Conservation (phyloP, 2,329 filamentous ascomycete genomes). For the Anisogramma anomala region DNA sequence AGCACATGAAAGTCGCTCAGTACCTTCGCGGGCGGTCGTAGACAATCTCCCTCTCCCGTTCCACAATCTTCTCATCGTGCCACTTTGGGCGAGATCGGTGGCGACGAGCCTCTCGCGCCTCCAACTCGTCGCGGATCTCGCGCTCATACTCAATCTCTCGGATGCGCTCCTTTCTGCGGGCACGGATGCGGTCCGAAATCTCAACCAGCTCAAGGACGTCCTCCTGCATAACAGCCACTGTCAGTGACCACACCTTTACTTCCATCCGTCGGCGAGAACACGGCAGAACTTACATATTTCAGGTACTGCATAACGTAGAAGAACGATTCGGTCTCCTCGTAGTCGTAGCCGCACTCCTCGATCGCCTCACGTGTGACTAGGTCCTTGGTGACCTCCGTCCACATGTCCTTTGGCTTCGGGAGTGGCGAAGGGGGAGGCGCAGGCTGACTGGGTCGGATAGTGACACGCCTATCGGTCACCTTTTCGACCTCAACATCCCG, state of each 20-base stretch:
- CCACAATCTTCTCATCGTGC: slow-evolving; percentile 41
- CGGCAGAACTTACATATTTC: slow-evolving; percentile 59
- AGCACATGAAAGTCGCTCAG: not conserved
- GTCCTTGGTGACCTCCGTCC: slow-evolving; percentile 96
- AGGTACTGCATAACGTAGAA: slow-evolving; percentile 93
- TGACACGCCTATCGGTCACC: slow-evolving; percentile 38
- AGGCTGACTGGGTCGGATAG: slow-evolving; percentile 26
- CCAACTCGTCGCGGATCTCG: slow-evolving; percentile 41
- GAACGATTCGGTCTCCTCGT: slow-evolving; percentile 78
- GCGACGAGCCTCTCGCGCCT: slow-evolving; percentile 24
- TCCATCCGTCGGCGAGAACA: not conserved
- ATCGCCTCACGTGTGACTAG: slow-evolving; percentile 79
- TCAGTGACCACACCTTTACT: slow-evolving; percentile 21
- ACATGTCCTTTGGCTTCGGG: slow-evolving; percentile 53
- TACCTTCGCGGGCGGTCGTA: slow-evolving; percentile 35
- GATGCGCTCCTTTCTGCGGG: slow-evolving; percentile 40
- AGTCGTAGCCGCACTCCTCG: slow-evolving; percentile 72
- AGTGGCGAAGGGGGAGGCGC: slow-evolving; percentile 24
- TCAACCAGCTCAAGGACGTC: slow-evolving; percentile 78
- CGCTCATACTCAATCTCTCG: slow-evolving; percentile 49
- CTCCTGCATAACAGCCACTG: slow-evolving; percentile 51
- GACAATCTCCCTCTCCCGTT: slow-evolving; percentile 56
- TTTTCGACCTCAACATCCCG: slow-evolving; percentile 44
- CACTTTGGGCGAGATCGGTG: slow-evolving; percentile 23
- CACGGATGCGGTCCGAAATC: slow-evolving; percentile 70